phyloP scores from a whole-genome alignment of 805 yeast species.

The Phaffomyces thermotolerans region DNA sequence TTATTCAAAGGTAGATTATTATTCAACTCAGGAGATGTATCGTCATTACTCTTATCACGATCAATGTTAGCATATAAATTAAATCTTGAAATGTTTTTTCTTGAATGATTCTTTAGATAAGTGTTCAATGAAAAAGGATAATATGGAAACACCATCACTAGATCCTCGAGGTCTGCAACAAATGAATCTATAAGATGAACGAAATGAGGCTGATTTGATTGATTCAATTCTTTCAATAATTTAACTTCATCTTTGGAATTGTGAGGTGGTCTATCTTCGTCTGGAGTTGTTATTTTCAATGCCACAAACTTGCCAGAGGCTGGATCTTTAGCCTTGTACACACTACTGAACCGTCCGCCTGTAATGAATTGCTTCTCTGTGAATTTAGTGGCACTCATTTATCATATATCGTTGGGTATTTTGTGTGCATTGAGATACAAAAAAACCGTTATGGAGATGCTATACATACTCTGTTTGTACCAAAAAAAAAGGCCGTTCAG shows the following conservation, averaged over 20 bases:
- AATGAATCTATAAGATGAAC: conserved; percentile 22
- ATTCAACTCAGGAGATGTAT: neutral
- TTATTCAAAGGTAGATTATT: conserved; percentile 12
- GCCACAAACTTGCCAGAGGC: conserved; percentile 26
- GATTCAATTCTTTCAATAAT: conserved; percentile 23
- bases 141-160: conserved; percentile 37
- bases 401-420: too few species aligned
- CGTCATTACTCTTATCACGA: neutral
- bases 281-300: conserved; percentile 41
- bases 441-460: too few species aligned
- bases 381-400: conserved; percentile 8
- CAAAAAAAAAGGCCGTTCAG: too few species aligned
- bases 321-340: conserved; percentile 24
- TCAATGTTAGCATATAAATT: conserved; percentile 25
- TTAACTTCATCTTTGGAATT: conserved; percentile 38
- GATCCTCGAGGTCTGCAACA: conserved; percentile 25
- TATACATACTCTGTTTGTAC: too few species aligned
- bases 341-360: conserved; percentile 39
- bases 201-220: conserved; percentile 11
- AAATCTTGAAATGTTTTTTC: conserved; percentile 22
- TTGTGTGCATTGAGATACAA: too few species aligned
- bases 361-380: conserved; percentile 25
- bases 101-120: conserved; percentile 28
- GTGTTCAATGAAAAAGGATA: conserved; percentile 29
- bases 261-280: conserved; percentile 49